Base-by-base conservation (phyloP, 2,329 filamentous ascomycete genomes). In the Trichophyton equinum region DNA sequence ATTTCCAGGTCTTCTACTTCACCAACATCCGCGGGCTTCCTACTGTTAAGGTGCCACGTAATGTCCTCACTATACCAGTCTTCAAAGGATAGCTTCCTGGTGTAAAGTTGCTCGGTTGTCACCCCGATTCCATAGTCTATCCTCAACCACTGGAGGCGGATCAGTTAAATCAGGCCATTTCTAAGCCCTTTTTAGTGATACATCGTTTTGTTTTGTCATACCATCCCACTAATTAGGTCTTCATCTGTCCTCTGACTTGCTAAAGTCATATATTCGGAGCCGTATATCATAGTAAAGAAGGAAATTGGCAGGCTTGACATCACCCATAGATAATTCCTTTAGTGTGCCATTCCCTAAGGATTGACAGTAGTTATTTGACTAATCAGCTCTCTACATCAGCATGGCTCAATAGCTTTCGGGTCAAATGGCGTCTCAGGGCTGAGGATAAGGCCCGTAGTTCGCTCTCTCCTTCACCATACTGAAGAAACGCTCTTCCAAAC, bases 51-150 rank as follows among this genome's bases (percentile, higher is more conserved):
- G 58, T 46, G n/a, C 7, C 42, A 42, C 51, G 62, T 56, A 27
- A 61, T 62, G 59, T 61, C 61, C 44, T 64, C 62, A n/a, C 38
- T 51, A 27, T 64, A 62, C 47, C 55, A 60, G 56, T 42, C 62
- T 27, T 62, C 49, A 51, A 62, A 64, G 1, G 62, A 38, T 15
- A 53, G 42, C 40, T 51, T 62, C 30, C 47, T 27, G 30, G 58
- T 62, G 38, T 58, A 63, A 27, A 64, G 55, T 42, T 61, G 55
- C 62, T 60, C 61, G 15, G 61, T 44, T 20, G 57, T 62, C n/a
- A 62, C 13, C 15, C 60, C 60, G 46, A 62, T 22, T 9, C 58
- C 36, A 46, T 62, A 61, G 55, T 40, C 61, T 55, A 62, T 64
- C 62, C 20, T 62, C 55, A 55, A 63, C 56, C 11, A 57, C 57